Percentiles rank a stretch among this genome's conserved stretches.
These are phyloP conservation scores for Lagenidium sp. DNA, from an alignment of 352 stramenopile genomes.

Conservation along the genomic window DNA sequence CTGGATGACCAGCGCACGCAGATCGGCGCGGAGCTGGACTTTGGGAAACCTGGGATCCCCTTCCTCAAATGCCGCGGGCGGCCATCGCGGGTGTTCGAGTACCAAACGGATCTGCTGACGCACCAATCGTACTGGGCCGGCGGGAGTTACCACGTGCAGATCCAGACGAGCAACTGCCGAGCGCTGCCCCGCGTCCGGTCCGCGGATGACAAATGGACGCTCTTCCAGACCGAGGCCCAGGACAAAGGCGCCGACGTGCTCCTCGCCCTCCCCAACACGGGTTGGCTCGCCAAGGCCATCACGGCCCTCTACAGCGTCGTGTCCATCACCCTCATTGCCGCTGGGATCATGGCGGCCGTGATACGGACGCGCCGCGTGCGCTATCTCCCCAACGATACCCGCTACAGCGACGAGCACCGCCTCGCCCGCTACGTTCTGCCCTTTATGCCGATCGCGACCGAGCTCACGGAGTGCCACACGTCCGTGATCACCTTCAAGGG, in stretches of 20 bases:
- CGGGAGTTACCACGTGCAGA: slow-evolving; percentile 9
- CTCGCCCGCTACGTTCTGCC: slow-evolving; percentile 4
- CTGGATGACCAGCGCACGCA: not conserved
- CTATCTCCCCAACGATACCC: slow-evolving; percentile 6
- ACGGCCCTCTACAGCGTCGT: slow-evolving; percentile 2
- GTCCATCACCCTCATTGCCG: slow-evolving; percentile 6
- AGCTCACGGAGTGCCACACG: slow-evolving; percentile 1
- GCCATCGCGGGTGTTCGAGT: slow-evolving; percentile 5
- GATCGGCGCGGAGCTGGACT: slow-evolving; percentile 2
- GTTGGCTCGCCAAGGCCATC: not conserved
- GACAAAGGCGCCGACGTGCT: slow-evolving; percentile 3
- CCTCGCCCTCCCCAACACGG: not conserved
- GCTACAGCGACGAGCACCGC: not conserved
- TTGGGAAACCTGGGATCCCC: slow-evolving; percentile 5
- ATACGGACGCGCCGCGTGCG: not conserved
- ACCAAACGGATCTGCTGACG: slow-evolving; percentile 13
- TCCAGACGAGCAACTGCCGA: slow-evolving; percentile 9
- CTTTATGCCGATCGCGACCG: slow-evolving; percentile 3
- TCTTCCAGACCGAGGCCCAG: not conserved
- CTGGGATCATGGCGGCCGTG: slow-evolving; percentile 3
- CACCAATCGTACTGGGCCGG: slow-evolving; percentile 14
- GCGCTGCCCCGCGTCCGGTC: slow-evolving; percentile 1
- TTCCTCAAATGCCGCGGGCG: slow-evolving; percentile 11
- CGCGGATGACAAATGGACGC: slow-evolving; percentile 1
- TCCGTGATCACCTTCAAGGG: slow-evolving; percentile 14